phyloP scores from a whole-genome alignment of 345 rosid species.

The Rhizophora mangle region DNA sequence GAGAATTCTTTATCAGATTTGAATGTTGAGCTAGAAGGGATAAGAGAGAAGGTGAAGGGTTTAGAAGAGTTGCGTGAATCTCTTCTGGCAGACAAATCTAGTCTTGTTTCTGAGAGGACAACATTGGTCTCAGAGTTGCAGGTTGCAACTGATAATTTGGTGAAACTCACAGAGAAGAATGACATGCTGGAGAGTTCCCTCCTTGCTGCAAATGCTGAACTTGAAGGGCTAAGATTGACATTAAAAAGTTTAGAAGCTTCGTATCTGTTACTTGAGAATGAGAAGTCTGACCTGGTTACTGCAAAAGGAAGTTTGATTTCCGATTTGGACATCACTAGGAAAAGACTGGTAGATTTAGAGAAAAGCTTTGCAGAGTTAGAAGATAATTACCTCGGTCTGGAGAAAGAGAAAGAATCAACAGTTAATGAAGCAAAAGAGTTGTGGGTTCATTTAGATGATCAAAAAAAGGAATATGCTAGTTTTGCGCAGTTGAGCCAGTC shows the following conservation, averaged over 20 bases:
- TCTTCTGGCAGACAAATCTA: slow-evolving; percentile 60
- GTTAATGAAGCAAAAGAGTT: slow-evolving; percentile 56
- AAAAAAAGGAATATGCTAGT: slow-evolving; percentile 52
- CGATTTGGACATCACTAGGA: slow-evolving; percentile 46
- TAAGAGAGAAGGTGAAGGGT: slow-evolving; percentile 56
- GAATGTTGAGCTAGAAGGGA: slow-evolving; percentile 77
- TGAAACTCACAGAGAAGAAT: slow-evolving; percentile 62
- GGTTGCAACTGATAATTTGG: slow-evolving; percentile 43
- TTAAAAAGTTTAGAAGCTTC: slow-evolving; percentile 60
- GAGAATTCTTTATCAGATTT: slow-evolving; percentile 89
- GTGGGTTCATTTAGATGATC: slow-evolving; percentile 40
- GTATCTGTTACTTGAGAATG: slow-evolving; percentile 51
- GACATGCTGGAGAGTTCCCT: slow-evolving; percentile 70
- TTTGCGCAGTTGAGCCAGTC: slow-evolving; percentile 41
- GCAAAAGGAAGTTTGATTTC: slow-evolving; percentile 57
- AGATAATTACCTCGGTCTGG: slow-evolving; percentile 43
- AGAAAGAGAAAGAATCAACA: slow-evolving; percentile 51
- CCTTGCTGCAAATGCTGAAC: slow-evolving; percentile 67
- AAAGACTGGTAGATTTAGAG: slow-evolving; percentile 52
- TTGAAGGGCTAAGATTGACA: slow-evolving; percentile 51
- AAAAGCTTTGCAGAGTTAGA: slow-evolving; percentile 46
- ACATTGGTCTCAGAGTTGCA: slow-evolving; percentile 57
- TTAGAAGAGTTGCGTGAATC: slow-evolving; percentile 65
- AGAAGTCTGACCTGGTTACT: slow-evolving; percentile 50
- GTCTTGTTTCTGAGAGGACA: slow-evolving; percentile 62